Evolutionary conservation across 2,329 filamentous ascomycete genomes (phyloP), one percentile per base, ranked within the genome.

Genomic region (Phoma sp.): DNA sequence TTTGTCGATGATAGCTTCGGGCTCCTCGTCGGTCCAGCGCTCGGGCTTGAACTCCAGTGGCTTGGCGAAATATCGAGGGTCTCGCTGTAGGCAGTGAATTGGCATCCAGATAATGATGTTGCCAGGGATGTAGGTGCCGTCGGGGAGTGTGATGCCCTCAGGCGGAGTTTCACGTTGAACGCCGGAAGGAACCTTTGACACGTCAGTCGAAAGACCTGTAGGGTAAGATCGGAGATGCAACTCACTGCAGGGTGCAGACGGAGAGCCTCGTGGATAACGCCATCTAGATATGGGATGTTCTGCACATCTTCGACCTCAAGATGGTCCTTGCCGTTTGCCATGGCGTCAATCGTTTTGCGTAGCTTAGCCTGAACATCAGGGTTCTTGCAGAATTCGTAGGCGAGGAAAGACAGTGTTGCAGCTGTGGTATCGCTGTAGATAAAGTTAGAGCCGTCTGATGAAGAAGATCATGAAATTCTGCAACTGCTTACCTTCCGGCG

Each of bases 161-260:
- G 65, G 61, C 2, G 73, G 69, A 6, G 71, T 72, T 52, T 70
- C 66, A 28, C 74, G 73, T 23, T 65, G 62, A 4, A 74, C 50
- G 36, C 69, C 69, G 1, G 62, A 67, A 5, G 70, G 67, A 2
- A 75, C 69, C 55, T 49, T 66, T 38, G 3, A 49, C n/a, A 46
- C 1, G 33, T 64, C 49, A 61, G 53, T 42, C n/a, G 11, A 7
- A 14, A n/a, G n/a, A n/a, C n/a, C n/a, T n/a, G n/a, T n/a, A n/a
- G n/a, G n/a, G n/a, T 15, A 9, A 42, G 33, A 28, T 32, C 11
- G 7, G 17, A 21, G 9, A 17, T 23, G 25, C 11, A 15, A 36
- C 62, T 45, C 48, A 69, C 68, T 20, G 67, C 61, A 21, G 70
- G 68, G 47, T 72, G 68, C 1, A 74, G 62, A 10, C 70, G 64